Conservation (phyloP, 1,284 basidiomycete species). For the Irpex rosettiformis region DNA sequence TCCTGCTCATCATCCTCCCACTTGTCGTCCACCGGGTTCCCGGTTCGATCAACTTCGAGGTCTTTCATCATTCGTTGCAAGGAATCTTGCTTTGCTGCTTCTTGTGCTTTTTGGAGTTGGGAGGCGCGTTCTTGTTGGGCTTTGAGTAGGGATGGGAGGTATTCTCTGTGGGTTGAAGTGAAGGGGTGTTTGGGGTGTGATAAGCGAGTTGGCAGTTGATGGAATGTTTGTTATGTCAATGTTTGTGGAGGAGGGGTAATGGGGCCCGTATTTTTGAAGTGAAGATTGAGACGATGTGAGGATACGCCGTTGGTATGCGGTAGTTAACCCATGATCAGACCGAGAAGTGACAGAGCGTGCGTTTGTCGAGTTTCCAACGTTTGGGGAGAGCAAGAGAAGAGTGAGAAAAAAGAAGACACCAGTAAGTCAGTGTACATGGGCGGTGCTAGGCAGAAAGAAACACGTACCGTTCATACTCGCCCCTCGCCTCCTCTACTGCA, state of each 20-base stretch:
- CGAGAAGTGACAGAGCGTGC: no score
- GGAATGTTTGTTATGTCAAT: no score
- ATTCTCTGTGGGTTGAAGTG: constrained; percentile 62
- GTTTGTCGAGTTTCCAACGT: no score
- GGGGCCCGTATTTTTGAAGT: no score
- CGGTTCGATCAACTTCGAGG: constrained; percentile 68
- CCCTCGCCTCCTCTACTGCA: constrained; percentile 83
- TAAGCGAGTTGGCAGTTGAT: no score
- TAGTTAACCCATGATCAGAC: no score
- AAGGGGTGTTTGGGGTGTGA: background rate
- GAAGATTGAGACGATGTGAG: no score
- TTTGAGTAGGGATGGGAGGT: constrained; percentile 76
- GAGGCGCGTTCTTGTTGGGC: constrained; percentile 36
- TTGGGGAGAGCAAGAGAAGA: no score
- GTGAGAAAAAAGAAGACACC: no score
- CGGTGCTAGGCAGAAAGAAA: background rate
- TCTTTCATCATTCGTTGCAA: constrained; percentile 85
- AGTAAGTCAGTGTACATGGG: background rate
- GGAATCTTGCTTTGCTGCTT: constrained; percentile 74
- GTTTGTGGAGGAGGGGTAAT: no score
- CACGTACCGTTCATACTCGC: constrained; percentile 83
- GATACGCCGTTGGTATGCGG: no score
- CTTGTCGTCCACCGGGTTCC: constrained; percentile 53
- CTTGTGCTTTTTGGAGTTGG: constrained; percentile 38
- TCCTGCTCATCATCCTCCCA: constrained; percentile 60